Conservation (phyloP, 1,284 basidiomycete species). For the Mycena sp. region DNA sequence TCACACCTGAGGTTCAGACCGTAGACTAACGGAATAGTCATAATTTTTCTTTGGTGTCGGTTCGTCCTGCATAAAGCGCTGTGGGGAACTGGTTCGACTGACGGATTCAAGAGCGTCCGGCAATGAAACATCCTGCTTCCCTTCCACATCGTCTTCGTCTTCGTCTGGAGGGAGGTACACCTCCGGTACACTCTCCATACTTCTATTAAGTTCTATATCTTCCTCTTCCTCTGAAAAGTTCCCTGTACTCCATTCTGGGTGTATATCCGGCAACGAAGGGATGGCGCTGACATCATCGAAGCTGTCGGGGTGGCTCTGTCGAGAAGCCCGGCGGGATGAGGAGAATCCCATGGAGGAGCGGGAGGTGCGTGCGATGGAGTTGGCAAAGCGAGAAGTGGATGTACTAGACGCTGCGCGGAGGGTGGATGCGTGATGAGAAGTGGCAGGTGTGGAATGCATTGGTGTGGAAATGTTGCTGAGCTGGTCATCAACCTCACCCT, state of each 20-base stretch:
- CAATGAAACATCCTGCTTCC: constrained; percentile 53
- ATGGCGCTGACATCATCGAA: constrained; percentile 67
- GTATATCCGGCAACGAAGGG: constrained; percentile 58
- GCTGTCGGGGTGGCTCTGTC: constrained; percentile 52
- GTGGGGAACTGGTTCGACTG: constrained; percentile 61
- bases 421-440: constrained; percentile 59
- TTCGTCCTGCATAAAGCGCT: constrained; percentile 34
- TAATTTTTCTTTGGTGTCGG: constrained; percentile 61
- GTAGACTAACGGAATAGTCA: constrained; percentile 70
- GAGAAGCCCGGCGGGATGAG: constrained; percentile 44
- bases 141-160: constrained; percentile 45
- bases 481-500: constrained; percentile 29
- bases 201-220: constrained; percentile 53
- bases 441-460: constrained; percentile 72
- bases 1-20: constrained; percentile 69
- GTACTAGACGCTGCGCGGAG: constrained; percentile 63
- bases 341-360: constrained; percentile 51
- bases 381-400: constrained; percentile 76
- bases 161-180: constrained; percentile 59
- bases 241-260: constrained; percentile 36
- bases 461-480: constrained; percentile 52
- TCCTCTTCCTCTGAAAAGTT: constrained; percentile 46
- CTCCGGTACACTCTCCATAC: constrained; percentile 60
- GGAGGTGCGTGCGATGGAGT: constrained; percentile 66
- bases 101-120: constrained; percentile 68